Conservation (phyloP, 106 monocot species). For the Ottelia alismoides region DNA sequence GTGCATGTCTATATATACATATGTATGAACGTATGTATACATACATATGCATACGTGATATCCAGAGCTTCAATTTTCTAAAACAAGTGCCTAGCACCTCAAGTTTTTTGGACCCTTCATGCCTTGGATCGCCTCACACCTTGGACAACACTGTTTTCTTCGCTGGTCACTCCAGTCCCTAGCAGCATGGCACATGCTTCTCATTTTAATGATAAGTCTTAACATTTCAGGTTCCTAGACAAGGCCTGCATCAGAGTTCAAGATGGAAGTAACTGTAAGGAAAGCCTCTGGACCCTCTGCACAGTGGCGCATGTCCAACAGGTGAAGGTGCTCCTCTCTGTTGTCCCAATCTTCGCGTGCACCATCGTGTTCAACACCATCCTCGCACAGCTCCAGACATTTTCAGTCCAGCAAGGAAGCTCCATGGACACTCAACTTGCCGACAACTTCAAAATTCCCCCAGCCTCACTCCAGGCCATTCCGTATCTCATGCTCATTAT, state of each 20-base stretch:
- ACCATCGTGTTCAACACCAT: slow-evolving; percentile 91
- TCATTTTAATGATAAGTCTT: not conserved
- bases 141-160: too few relatives aligned
- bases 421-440: slow-evolving; percentile 44
- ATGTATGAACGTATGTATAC: too few relatives aligned
- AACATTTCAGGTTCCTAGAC: slow-evolving; percentile 52
- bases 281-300: slow-evolving; percentile 64
- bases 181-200: not conserved
- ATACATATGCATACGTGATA: too few relatives aligned
- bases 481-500: slow-evolving; percentile 61
- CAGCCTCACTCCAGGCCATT: slow-evolving; percentile 75
- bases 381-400: slow-evolving; percentile 81
- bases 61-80: too few relatives aligned
- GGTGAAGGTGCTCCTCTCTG: slow-evolving; percentile 65
- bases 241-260: slow-evolving; percentile 57
- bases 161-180: too few relatives aligned
- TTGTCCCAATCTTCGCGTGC: slow-evolving; percentile 80
- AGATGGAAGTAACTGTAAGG: slow-evolving; percentile 16
- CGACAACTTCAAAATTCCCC: slow-evolving; percentile 36
- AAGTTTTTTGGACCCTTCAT: too few relatives aligned
- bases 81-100: too few relatives aligned
- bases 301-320: slow-evolving; percentile 55
- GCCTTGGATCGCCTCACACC: too few relatives aligned
- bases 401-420: slow-evolving; percentile 78
- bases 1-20: too few relatives aligned